Conservation (phyloP, 768 basidiomycete species). For the Sporobolomyces pararoseus region DNA sequence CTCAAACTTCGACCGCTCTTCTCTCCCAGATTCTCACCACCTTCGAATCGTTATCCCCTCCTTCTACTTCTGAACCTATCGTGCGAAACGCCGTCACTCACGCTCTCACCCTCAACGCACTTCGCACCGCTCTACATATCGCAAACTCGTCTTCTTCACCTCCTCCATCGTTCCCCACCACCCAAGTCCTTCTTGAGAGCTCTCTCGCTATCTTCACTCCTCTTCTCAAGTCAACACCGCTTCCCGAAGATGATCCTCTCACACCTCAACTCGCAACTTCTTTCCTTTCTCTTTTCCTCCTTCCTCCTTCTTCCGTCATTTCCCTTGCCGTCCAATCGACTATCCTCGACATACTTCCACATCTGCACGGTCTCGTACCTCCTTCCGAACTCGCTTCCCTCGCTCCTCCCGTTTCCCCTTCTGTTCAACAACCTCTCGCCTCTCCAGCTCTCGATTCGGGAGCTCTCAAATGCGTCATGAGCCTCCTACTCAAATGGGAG, state of each 20-base stretch:
- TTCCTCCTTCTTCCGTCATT: not conserved
- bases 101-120: conserved; percentile 19
- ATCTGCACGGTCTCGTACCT: conserved; percentile 14
- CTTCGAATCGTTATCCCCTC: conserved; percentile 22
- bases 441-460: not conserved
- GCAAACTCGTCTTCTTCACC: not conserved
- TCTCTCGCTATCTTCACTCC: not conserved
- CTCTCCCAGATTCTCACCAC: conserved; percentile 15
- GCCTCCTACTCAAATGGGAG: conserved; percentile 1
- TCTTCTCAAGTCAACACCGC: not conserved
- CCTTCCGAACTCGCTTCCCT: conserved; percentile 13
- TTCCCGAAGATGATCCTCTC: conserved; percentile 7
- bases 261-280: conserved; percentile 11
- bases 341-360: not conserved
- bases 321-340: not conserved
- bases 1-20: not conserved
- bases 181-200: conserved; percentile 3
- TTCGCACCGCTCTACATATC: conserved; percentile 6
- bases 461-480: conserved; percentile 5
- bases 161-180: conserved; percentile 4
- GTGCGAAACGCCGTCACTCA: conserved; percentile 17
- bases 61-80: not conserved
- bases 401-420: conserved; percentile 2
- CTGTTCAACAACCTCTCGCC: not conserved
- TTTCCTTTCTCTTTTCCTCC: conserved; percentile 26